Evolutionary conservation across 345 rosid genomes (phyloP).

Genomic region (Psidium friedrichsthalianum): DNA sequence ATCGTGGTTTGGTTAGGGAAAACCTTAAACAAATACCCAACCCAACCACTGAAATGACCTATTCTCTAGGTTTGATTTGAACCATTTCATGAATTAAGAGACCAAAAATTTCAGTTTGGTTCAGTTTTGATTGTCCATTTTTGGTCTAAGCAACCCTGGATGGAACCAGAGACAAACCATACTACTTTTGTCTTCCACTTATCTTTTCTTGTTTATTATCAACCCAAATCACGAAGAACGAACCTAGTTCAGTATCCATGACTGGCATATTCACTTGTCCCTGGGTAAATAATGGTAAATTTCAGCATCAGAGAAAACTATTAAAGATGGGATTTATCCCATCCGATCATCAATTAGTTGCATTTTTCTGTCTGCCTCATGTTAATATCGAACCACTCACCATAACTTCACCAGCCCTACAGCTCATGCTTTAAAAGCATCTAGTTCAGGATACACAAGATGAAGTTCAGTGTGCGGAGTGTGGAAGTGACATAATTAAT

Average conservation of each 20-base stretch:
- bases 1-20: neutral
- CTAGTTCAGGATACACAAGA: neutral
- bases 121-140: neutral
- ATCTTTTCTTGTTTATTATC: neutral
- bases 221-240: neutral
- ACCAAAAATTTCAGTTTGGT: neutral
- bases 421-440: neutral
- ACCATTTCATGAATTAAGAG: neutral
- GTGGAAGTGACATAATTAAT: neutral
- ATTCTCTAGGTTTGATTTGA: neutral
- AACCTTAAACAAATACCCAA: neutral
- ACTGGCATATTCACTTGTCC: neutral
- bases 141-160: neutral
- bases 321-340: neutral
- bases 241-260: neutral
- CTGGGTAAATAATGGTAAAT: neutral
- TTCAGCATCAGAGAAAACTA: neutral
- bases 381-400: neutral
- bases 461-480: neutral
- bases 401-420: neutral
- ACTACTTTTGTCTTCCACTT: neutral
- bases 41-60: neutral
- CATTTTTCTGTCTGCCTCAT: neutral
- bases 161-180: neutral
- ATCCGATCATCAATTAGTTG: neutral